These are phyloP conservation scores for Adansonia digitata DNA, from an alignment of 345 rosid species.

Conservation along the genomic window DNA sequence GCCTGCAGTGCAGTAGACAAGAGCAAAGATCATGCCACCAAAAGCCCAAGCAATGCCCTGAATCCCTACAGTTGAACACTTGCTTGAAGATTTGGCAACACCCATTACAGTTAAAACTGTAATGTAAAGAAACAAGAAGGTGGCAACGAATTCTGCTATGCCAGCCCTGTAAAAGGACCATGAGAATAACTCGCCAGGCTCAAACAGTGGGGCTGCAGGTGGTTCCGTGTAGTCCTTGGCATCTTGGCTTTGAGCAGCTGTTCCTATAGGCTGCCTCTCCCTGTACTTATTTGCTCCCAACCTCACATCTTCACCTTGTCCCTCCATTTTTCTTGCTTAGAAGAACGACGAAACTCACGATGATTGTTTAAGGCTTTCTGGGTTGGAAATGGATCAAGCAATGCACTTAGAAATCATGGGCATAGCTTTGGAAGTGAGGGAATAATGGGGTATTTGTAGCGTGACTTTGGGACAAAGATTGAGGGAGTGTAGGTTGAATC, in stretches of 20 bases:
- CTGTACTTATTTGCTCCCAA: constrained; percentile 34
- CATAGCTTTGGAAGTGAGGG: not conserved
- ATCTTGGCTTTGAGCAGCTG: constrained; percentile 27
- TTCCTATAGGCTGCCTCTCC: constrained; percentile 35
- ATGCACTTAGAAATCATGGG: not conserved
- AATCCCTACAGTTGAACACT: constrained; percentile 31
- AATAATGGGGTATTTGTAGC: constrained; percentile 14
- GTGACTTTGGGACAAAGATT: constrained; percentile 13
- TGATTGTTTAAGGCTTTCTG: not conserved
- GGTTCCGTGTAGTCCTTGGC: constrained; percentile 32
- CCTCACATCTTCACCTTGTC: constrained; percentile 34
- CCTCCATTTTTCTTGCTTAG: constrained; percentile 26
- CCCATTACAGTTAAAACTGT: constrained; percentile 38
- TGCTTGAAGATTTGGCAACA: constrained; percentile 26
- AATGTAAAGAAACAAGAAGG: constrained; percentile 35
- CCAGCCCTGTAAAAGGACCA: constrained; percentile 39
- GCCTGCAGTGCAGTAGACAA: constrained; percentile 41
- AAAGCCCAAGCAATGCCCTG: constrained; percentile 47
- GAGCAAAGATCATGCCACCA: constrained; percentile 45
- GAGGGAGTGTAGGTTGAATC: not conserved
- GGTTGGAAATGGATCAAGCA: constrained; percentile 5
- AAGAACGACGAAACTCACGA: constrained; percentile 1
- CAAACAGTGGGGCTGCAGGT: constrained; percentile 30
- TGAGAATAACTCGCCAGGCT: constrained; percentile 24
- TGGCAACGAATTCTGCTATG: constrained; percentile 35